Evolutionary conservation across 345 rosid species (phyloP).

Genomic region (Citrus hindsii): DNA sequence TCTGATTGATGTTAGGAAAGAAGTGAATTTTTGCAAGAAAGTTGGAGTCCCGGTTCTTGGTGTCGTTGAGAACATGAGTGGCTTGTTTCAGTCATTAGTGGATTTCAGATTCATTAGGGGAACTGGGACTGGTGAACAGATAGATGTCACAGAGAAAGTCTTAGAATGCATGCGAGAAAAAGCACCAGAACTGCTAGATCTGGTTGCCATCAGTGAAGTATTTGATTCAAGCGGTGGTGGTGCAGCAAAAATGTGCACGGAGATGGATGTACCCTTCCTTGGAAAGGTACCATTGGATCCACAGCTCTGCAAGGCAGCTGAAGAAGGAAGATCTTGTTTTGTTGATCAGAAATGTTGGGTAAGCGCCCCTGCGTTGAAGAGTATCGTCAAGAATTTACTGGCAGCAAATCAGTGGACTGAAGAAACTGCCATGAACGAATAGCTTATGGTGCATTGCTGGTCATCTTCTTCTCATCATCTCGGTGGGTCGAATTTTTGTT

Average conservation of each 20-base stretch:
- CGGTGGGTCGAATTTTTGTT: background rate
- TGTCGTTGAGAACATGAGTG: constrained; percentile 99
- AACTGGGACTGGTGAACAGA: constrained; percentile 47
- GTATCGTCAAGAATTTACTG: constrained; percentile 8
- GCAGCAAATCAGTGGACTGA: constrained; percentile 4
- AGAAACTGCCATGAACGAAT: background rate
- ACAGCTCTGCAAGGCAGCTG: constrained; percentile 76
- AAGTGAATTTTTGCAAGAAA: constrained; percentile 91
- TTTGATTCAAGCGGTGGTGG: constrained; percentile 91
- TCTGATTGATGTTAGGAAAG: constrained; percentile 90
- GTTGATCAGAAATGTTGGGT: constrained; percentile 53
- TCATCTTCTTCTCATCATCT: background rate
- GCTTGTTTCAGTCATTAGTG: constrained; percentile 64
- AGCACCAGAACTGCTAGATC: constrained; percentile 68
- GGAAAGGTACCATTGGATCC: constrained; percentile 95
- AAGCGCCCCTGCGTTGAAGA: constrained; percentile 69
- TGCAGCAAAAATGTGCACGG: constrained; percentile 72
- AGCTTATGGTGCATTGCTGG: constrained; percentile 2
- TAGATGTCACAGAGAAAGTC: constrained; percentile 54
- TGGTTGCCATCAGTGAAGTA: constrained; percentile 62
- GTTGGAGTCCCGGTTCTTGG: constrained; percentile 84
- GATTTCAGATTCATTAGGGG: constrained; percentile 62
- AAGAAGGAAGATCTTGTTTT: constrained; percentile 89
- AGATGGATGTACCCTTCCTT: constrained; percentile 81
- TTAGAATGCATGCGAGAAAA: constrained; percentile 51